Conservation (phyloP, 768 basidiomycete genomes). For the Lentinus brumalis region DNA sequence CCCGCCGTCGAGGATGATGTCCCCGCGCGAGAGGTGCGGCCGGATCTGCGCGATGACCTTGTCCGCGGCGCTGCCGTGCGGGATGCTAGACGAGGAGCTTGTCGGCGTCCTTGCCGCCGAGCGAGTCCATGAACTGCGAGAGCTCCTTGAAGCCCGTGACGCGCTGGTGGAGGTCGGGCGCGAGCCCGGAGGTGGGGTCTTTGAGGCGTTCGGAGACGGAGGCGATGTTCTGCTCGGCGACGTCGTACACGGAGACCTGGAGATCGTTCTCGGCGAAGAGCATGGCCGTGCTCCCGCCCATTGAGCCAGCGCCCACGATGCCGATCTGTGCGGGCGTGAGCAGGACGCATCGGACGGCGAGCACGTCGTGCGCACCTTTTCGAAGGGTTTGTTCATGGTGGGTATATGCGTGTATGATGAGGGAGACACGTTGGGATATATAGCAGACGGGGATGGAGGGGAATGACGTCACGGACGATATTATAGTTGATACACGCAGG, state of each 20-base stretch:
- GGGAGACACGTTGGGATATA: not conserved
- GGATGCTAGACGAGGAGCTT: conserved; percentile 28
- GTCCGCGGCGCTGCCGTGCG: conserved; percentile 27
- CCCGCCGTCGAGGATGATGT: conserved; percentile 27
- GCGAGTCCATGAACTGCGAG: conserved; percentile 17
- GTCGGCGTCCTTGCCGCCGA: conserved; percentile 15
- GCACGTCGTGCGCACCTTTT: conserved; percentile 1
- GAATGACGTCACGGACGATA: conserved; percentile 10
- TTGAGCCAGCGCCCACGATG: conserved; percentile 26
- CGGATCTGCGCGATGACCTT: conserved; percentile 15
- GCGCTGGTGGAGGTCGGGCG: conserved; percentile 10
- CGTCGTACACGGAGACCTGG: conserved; percentile 24
- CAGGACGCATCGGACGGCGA: not conserved
- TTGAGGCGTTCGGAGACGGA: conserved; percentile 5
- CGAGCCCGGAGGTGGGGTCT: conserved; percentile 8
- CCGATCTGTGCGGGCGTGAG: conserved; percentile 20
- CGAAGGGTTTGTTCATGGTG: not conserved
- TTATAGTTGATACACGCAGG: conserved; percentile 21
- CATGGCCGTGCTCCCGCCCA: conserved; percentile 28
- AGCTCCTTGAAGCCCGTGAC: conserved; percentile 24
- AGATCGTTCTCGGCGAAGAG: conserved; percentile 27
- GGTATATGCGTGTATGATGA: not conserved
- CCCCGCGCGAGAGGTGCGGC: conserved; percentile 16
- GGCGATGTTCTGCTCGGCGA: conserved; percentile 19
- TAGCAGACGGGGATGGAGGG: not conserved